phyloP scores from a whole-genome alignment of 164 flowering plant species.

The Brasenia schreberi region DNA sequence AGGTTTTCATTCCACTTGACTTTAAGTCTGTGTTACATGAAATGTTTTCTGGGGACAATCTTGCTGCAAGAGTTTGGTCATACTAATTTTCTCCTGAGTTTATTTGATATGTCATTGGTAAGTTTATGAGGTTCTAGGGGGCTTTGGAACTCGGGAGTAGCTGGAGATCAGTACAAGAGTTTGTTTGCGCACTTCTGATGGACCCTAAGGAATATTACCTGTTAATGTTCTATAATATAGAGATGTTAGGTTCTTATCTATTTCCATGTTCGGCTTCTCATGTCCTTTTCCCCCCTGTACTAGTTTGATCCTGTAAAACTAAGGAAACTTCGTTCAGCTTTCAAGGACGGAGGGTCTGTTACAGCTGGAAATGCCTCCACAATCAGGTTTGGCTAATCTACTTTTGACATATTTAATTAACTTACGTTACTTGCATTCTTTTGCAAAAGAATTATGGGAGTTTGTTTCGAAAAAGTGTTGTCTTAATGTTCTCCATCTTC shows the following conservation, averaged over 20 bases:
- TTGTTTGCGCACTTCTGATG: neutral
- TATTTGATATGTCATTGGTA: neutral
- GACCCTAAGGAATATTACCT: neutral
- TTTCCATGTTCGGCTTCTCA: constrained; percentile 1
- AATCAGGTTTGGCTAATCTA: constrained; percentile 45
- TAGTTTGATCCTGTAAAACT: constrained; percentile 88
- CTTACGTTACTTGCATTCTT: no score
- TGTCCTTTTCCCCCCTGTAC: constrained; percentile 1
- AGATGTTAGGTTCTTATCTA: neutral
- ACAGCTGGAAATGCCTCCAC: constrained; percentile 98
- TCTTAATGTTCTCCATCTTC: no score
- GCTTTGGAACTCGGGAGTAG: neutral
- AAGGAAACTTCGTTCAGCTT: constrained; percentile 84
- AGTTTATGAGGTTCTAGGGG: neutral
- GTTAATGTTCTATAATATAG: neutral
- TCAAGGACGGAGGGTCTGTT: constrained; percentile 82
- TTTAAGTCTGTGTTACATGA: no score
- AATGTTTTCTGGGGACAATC: no score
- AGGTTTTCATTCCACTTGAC: no score
- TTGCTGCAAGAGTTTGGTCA: neutral
- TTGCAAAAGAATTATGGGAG: no score
- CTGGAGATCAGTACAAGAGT: neutral
- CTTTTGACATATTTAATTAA: no score
- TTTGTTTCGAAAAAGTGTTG: no score
- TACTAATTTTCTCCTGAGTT: neutral